These are phyloP conservation scores for Exutisphaerella laricina DNA, from an alignment of 2,329 filamentous ascomycete species.

Conservation along the genomic window DNA sequence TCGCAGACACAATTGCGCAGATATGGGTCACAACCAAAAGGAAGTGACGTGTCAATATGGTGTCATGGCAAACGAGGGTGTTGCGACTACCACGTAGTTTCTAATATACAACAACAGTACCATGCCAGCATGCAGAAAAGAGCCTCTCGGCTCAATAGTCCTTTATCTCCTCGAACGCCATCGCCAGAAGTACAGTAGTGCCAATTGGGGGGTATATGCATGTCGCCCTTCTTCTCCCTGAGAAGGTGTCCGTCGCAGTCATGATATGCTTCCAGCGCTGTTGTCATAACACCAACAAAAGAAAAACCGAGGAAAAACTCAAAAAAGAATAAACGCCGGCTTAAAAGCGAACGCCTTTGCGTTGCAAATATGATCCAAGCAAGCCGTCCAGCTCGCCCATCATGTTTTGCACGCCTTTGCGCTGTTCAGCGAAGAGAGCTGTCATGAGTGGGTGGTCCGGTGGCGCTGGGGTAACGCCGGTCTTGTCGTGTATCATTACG, in stretches of 20 bases:
- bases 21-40: too few species aligned
- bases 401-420: constrained; percentile 78
- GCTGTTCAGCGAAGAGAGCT: constrained; percentile 78
- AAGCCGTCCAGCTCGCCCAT: constrained; percentile 72
- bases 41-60: too few species aligned
- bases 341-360: constrained; percentile 25
- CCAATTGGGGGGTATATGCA: constrained; percentile 2
- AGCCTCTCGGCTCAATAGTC: neutral
- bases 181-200: neutral
- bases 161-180: neutral
- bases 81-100: too few species aligned
- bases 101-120: neutral
- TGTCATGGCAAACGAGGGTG: too few species aligned
- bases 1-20: too few species aligned
- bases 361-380: constrained; percentile 25
- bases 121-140: neutral
- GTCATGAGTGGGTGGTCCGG: constrained; percentile 81
- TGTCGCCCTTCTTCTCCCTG: neutral
- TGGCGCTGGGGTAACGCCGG: constrained; percentile 69
- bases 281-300: neutral
- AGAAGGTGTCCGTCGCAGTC: neutral
- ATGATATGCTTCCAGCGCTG: constrained; percentile 2
- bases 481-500: constrained; percentile 87
- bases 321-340: too few species aligned
- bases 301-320: neutral